Evolutionary conservation across 2,329 filamentous ascomycete genomes (phyloP).

Genomic region (Mycocentrospora acerina): DNA sequence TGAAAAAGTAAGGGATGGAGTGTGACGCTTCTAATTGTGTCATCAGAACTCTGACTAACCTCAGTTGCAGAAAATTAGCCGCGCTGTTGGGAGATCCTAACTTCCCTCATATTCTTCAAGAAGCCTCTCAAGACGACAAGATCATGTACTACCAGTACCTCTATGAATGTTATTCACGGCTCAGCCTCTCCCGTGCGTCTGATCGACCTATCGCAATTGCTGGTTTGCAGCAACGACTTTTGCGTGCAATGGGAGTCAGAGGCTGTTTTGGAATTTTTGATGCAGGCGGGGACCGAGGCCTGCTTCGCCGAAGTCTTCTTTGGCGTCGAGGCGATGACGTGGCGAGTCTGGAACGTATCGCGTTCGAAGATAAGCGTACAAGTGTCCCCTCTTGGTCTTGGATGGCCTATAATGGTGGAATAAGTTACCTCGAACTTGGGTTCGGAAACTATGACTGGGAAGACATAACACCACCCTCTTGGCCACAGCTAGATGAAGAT

Average conservation of each 20-base stretch:
- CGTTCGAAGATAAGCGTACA: not conserved
- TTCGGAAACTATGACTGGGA: constrained; percentile 5
- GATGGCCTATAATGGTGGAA: constrained; percentile 22
- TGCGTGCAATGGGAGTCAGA: constrained; percentile 13
- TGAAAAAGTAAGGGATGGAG: constrained; percentile 17
- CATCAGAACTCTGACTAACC: not conserved
- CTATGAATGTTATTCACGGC: constrained; percentile 34
- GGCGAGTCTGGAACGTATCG: not conserved
- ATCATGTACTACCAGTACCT: constrained; percentile 22
- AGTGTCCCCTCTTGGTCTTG: constrained; percentile 16
- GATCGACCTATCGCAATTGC: constrained; percentile 38
- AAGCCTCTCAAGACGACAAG: constrained; percentile 2
- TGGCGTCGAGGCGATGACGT: constrained; percentile 26
- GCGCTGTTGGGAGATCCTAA: constrained; percentile 32
- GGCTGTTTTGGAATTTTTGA: constrained; percentile 41
- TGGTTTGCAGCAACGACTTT: constrained; percentile 35
- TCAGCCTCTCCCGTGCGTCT: constrained; percentile 15
- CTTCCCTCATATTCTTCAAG: constrained; percentile 14
- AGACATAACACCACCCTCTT: constrained; percentile 1
- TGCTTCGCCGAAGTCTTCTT: constrained; percentile 31
- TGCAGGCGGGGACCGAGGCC: constrained; percentile 7
- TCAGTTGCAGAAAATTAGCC: constrained; percentile 16
- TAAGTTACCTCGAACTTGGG: constrained; percentile 12
- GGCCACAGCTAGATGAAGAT: constrained; percentile 6
- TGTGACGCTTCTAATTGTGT: not conserved